Evolutionary conservation across 2,329 filamentous ascomycete genomes (phyloP), one percentile per base, ranked within the genome.

Genomic region (Ophiostoma novo-ulmi): DNA sequence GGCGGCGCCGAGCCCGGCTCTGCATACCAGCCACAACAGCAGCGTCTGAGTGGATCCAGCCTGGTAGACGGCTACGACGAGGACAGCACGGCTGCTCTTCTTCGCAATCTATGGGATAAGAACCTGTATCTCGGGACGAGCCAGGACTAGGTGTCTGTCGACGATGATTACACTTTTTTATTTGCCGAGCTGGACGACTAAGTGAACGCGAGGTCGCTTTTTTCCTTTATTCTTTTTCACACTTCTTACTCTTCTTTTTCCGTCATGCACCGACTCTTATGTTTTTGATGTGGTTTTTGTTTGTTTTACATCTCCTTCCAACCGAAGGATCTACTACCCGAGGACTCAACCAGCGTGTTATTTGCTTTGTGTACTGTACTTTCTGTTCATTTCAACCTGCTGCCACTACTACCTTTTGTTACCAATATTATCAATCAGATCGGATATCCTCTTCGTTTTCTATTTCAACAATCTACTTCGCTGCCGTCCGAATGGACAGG

Each of bases 101-200:
- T 89, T 69, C 80, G 87, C 70, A 85, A 85, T 73, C 77, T 89
- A 67, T 89, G 87, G 87, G 87, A 89, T 65, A 88, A 86, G 80
- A 85, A 82, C 67, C 80, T 83, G 77, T 85, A 88, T 75, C 78
- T 88, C 71, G 85, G 85, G 75, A 83, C 84, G 38, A 88, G 86
- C 75, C 81, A 83, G 78, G 81, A 83, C 55, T 83, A 80, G 78
- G 74, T 73, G 72, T 71, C 75, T 70, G 73, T 26, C 64, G 64
- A 67, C 31, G 44, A 44, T 48, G 69, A 70, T n/a, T 67, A 69
- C 58, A 13, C n/a, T 5, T n/a, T 39, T n/a, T 17, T 72, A 22
- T 70, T 44, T 58, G 63, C 52, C 36, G n/a, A 38, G 20, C 5
- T 8, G 1, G 58, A 35, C 26, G 26, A 17, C 13, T 63, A 13